A percentile compares a stretch with the other conserved stretches of the same genome.
Evolutionary conservation across 345 rosid species (phyloP).

Genomic region (Erucastrum elatum): DNA sequence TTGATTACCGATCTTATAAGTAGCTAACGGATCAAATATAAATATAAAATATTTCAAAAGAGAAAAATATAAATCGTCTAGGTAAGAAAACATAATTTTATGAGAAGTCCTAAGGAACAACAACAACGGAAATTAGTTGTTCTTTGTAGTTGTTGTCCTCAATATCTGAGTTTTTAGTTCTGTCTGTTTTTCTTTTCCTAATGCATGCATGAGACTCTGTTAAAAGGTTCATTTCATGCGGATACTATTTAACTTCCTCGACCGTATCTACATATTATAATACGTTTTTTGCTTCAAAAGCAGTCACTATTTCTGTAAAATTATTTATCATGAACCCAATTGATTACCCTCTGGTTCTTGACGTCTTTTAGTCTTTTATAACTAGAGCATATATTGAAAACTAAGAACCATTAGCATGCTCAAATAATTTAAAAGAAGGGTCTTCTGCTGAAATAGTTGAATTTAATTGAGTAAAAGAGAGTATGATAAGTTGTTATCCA

Average conservation of each 20-base stretch:
- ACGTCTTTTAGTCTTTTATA: neutral
- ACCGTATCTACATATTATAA: neutral
- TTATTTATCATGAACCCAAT: neutral
- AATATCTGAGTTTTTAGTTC: conserved; percentile 27
- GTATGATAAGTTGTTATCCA: neutral
- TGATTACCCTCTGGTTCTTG: neutral
- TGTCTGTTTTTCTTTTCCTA: neutral
- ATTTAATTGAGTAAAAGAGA: neutral
- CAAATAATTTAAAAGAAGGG: neutral
- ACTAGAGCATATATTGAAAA: neutral
- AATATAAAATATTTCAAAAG: neutral
- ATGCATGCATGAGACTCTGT: neutral
- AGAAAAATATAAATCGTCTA: neutral
- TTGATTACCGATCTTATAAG: conserved; percentile 28
- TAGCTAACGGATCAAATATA: conserved; percentile 21
- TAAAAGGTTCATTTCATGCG: neutral
- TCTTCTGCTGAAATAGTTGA: conserved; percentile 13
- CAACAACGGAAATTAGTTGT: conserved; percentile 20
- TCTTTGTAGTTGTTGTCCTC: conserved; percentile 12
- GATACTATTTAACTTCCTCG: neutral
- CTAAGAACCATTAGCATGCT: neutral
- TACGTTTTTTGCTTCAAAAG: neutral
- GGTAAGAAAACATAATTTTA: neutral
- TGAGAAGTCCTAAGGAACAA: conserved; percentile 3
- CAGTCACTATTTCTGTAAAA: neutral